Evolutionary conservation across 2,329 filamentous ascomycete species (phyloP), one percentile per base, ranked within the genome.

Genomic region (Fusarium buxicola): DNA sequence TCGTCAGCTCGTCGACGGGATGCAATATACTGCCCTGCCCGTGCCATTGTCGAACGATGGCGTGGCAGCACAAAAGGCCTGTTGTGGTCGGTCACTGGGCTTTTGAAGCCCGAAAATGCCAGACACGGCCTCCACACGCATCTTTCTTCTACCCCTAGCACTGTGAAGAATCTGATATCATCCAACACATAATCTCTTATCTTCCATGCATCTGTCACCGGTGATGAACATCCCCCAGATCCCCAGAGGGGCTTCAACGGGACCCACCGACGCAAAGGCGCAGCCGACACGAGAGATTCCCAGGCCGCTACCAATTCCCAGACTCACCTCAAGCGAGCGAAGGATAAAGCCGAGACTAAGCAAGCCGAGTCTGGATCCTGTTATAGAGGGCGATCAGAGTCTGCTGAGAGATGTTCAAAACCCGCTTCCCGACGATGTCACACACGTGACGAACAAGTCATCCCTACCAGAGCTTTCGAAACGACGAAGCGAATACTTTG

Each of bases 401-500:
- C 39, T 65, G 16, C 58, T 61, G 36, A 53, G 55, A 45, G 68
- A 68, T 30, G 30, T 57, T 4, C 62, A 56, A 8, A 59, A 57
- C 7, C 54, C 55, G 3, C 50, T 48, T 2, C 51, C 66, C 2
- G 56, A 43, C 15, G 67, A 69, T 21, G 51, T 50, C 16, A 46
- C 45, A 16, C 55, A 52, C 27, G 48, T 60, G 25, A 53, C 43
- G 18, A 68, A 51, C 55, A 69, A 62, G 35, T 55, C 57, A 9
- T 65, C 69, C 9, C 49, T 55, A n/a, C 60, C 68, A 13, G 60
- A 61, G 28, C 52, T 72, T 18, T 30, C 60, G 4, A 64, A 56
- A 30, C 60, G 65, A 35, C 59, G 61, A n/a, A 69, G 68, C 44
- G 52, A 67, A 27, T 82, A 80, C 49, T 84, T 82, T 53, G 81